Evolutionary conservation across 164 flowering plant species (phyloP), one percentile per base, ranked within the genome.

Genomic region (Cinnamomum chago): DNA sequence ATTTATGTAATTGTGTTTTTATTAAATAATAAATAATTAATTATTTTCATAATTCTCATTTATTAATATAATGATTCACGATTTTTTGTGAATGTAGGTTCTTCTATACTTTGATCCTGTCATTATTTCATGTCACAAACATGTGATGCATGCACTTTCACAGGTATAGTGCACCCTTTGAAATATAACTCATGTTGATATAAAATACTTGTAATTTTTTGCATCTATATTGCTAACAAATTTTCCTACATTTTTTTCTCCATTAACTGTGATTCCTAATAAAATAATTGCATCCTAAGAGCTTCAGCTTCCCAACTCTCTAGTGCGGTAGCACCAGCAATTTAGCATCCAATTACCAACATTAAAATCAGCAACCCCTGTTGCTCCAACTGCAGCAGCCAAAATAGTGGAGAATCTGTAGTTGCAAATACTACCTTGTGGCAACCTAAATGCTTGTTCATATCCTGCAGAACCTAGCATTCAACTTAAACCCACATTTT

Each of bases 111-210:
- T 81, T 70, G 77, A 84, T n/a, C 76, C 76, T 70, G 75, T 78
- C 84, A 91, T 87, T 72, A 81, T 79, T 74, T 83, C 92, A 33
- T 87, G 90, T 92, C 82, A 80, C 64, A 77, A 76, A 80, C 89
- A 88, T 65, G 89, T 88, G 6, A 73, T 90, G 76, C 79, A 87
- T 62, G 80, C 90, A 60, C 68, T 92, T 35, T 84, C 82, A 62
- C 92, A 90, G 99, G 99, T 93, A 85, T 72, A 60, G 27, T 55
- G 20, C 55, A 51, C 10, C 20, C 13, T 25, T 27, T 25, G 28
- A 64, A 60, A 60, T 60, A 23, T 40, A 40, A 40, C 47, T 40
- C 47, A 7, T 35, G 47, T 35, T 35, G 47, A 35, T 35, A 35
- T 35, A 35, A 35, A 35, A 55, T 10, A 55, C 60, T 18, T 55